These are phyloP conservation scores for Barnettozyma botsteinii DNA, from an alignment of 805 yeast genomes.

Conservation along the genomic window DNA sequence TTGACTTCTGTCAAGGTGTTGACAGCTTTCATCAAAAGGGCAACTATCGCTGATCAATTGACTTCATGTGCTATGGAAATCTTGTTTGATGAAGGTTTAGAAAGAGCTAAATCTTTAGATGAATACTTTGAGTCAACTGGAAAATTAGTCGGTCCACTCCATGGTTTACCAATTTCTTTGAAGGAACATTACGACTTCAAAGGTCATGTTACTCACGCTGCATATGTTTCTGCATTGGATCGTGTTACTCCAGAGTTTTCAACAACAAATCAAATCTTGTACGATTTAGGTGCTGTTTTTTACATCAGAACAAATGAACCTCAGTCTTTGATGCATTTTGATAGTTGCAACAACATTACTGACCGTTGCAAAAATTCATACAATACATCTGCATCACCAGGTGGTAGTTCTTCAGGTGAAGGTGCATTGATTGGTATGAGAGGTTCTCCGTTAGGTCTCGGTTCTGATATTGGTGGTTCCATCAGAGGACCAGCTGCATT, in stretches of 20 bases:
- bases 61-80: slow-evolving; percentile 57
- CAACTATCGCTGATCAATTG: slow-evolving; percentile 58
- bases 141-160: slow-evolving; percentile 58
- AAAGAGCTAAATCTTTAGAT: slow-evolving; percentile 52
- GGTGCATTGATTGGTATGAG: slow-evolving; percentile 56
- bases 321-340: slow-evolving; percentile 64
- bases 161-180: slow-evolving; percentile 63
- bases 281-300: slow-evolving; percentile 41
- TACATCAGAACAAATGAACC: slow-evolving; percentile 66
- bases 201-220: slow-evolving; percentile 53
- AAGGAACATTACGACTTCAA: slow-evolving; percentile 58
- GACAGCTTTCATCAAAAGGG: slow-evolving; percentile 34
- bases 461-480: slow-evolving; percentile 71
- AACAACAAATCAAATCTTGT: slow-evolving; percentile 36
- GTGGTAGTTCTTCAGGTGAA: slow-evolving; percentile 75
- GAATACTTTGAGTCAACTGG: slow-evolving; percentile 43
- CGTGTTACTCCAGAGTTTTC: slow-evolving; percentile 43
- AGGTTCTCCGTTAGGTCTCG: slow-evolving; percentile 59
- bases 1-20: slow-evolving; percentile 19
- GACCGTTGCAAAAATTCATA: slow-evolving; percentile 56
- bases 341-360: slow-evolving; percentile 52
- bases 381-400: slow-evolving; percentile 53
- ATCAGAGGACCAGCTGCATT: slow-evolving; percentile 66
- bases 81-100: slow-evolving; percentile 57
- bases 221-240: slow-evolving; percentile 48